A percentile compares a stretch with the other conserved stretches of the same genome.
Evolutionary conservation across 2,329 filamentous ascomycete genomes (phyloP).

Genomic region (Pseudocercospora eumusae): DNA sequence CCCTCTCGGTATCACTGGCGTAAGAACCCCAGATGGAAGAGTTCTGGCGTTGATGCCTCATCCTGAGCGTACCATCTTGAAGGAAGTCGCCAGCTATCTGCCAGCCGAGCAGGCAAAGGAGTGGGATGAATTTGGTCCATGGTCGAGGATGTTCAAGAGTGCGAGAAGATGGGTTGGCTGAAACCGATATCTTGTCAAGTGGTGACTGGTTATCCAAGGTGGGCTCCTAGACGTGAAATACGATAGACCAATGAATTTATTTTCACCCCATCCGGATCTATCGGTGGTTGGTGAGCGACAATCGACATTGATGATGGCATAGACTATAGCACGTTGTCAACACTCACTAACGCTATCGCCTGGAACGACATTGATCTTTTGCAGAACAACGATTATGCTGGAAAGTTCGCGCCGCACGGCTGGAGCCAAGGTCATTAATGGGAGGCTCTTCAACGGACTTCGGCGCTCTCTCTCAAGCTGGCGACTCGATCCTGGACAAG

Average conservation of each 20-base stretch:
- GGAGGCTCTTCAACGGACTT: background rate
- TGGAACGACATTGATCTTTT: background rate
- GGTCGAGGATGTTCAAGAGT: conserved; percentile 83
- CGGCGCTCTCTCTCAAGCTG: background rate
- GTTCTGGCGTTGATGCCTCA: conserved; percentile 92
- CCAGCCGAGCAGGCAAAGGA: conserved; percentile 64
- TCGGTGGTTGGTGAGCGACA: background rate
- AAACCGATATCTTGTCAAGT: background rate
- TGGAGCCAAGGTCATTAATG: background rate
- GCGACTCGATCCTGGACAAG: background rate
- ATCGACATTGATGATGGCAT: background rate
- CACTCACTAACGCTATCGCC: background rate
- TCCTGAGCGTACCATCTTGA: conserved; percentile 84
- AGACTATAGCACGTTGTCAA: background rate
- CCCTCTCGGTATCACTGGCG: conserved; percentile 76
- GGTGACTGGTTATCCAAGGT: no score
- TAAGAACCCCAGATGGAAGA: conserved; percentile 73
- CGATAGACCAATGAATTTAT: background rate
- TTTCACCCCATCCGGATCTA: background rate
- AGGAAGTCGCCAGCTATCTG: conserved; percentile 74
- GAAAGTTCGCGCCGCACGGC: background rate
- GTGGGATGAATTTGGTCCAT: conserved; percentile 82
- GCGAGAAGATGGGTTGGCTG: conserved; percentile 80
- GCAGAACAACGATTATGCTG: background rate
- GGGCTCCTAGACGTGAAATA: background rate